Percentiles rank a stretch among this genome's conserved stretches.
Conservation (phyloP, 2,329 filamentous ascomycete genomes). For the Arthroderma uncinatum region DNA sequence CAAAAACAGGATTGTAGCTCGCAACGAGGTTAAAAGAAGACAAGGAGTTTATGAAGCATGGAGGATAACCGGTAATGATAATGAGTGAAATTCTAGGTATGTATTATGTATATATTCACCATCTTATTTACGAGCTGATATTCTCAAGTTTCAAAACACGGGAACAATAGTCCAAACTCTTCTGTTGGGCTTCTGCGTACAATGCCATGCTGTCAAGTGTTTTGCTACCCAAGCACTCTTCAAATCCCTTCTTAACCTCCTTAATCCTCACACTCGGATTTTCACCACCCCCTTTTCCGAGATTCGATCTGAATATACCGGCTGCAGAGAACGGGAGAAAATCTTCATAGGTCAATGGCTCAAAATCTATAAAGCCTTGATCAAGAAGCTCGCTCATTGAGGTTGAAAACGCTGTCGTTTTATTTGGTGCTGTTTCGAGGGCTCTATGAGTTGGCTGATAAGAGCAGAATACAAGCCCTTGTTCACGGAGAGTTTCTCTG, state of each 20-base stretch:
- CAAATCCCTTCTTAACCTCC: neutral
- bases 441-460: slow-evolving; percentile 23
- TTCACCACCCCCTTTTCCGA: slow-evolving; percentile 14
- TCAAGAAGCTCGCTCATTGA: slow-evolving; percentile 26
- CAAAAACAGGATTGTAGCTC: too few species aligned
- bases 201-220: neutral
- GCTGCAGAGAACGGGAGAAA: slow-evolving; percentile 45
- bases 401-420: neutral
- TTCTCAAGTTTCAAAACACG: neutral
- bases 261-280: neutral
- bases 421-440: neutral
- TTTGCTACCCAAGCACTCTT: neutral
- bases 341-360: slow-evolving; percentile 44
- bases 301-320: slow-evolving; percentile 42
- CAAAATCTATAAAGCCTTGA: slow-evolving; percentile 24
- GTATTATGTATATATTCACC: too few species aligned
- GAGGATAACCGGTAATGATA: too few species aligned
- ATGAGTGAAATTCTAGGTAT: too few species aligned
- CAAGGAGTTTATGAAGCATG: too few species aligned
- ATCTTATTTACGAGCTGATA: neutral
- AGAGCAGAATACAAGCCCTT: slow-evolving; percentile 32
- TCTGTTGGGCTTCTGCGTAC: neutral
- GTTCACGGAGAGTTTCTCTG: slow-evolving; percentile 28
- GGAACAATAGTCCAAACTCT: neutral
- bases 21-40: too few species aligned